A percentile compares a stretch with the other conserved stretches of the same genome.
These are phyloP conservation scores for Teratosphaeria pseudoeucalypti DNA, from an alignment of 2,329 filamentous ascomycete genomes.

Conservation along the genomic window DNA sequence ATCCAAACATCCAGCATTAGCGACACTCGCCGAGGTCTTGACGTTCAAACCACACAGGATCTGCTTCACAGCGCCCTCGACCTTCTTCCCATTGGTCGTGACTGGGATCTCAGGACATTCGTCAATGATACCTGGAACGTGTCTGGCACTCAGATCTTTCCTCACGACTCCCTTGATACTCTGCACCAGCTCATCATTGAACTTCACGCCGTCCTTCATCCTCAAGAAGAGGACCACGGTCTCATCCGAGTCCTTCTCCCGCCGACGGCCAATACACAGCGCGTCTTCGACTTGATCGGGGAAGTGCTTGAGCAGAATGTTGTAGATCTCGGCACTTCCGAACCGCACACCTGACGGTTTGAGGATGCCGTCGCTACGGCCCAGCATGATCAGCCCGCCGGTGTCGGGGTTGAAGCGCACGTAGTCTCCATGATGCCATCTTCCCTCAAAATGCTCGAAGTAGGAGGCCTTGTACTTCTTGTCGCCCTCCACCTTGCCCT, in stretches of 20 bases:
- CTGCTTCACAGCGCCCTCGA: slow-evolving; percentile 93
- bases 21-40: slow-evolving; percentile 86
- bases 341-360: slow-evolving; percentile 90
- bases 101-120: slow-evolving; percentile 79
- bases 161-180: slow-evolving; percentile 60
- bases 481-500: slow-evolving; percentile 56
- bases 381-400: slow-evolving; percentile 79
- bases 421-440: slow-evolving; percentile 96
- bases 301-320: slow-evolving; percentile 79
- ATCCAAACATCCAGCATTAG: slow-evolving; percentile 75
- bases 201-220: slow-evolving; percentile 49
- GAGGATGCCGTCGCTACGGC: slow-evolving; percentile 81
- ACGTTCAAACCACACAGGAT: slow-evolving; percentile 80
- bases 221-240: slow-evolving; percentile 83
- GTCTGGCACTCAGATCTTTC: slow-evolving; percentile 72
- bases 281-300: slow-evolving; percentile 69
- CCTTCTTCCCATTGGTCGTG: slow-evolving; percentile 94
- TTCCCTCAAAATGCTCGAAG: slow-evolving; percentile 67
- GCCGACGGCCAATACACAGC: slow-evolving; percentile 71
- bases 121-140: slow-evolving; percentile 77
- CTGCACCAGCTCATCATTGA: slow-evolving; percentile 50
- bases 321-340: slow-evolving; percentile 92
- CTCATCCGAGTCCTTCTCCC: slow-evolving; percentile 65
- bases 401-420: slow-evolving; percentile 60
- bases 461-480: slow-evolving; percentile 76